phyloP scores from a whole-genome alignment of 2,329 filamentous ascomycete genomes.

The Simplicillium aogashimaense region DNA sequence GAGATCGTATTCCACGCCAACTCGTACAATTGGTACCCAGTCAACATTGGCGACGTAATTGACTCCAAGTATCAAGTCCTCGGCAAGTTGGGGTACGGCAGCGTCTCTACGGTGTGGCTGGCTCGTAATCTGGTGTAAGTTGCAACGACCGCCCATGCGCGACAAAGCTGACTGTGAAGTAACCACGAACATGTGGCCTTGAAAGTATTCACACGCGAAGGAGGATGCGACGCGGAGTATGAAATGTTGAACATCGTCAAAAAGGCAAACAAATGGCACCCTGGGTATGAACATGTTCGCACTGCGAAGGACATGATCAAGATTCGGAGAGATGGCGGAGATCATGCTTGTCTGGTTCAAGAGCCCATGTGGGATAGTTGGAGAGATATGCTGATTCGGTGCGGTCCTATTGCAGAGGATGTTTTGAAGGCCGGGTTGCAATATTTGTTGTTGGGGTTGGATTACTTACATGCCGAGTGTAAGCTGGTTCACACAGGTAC shows the following conservation, averaged over 20 bases:
- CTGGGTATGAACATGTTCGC: conserved; percentile 18
- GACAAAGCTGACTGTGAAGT: too few relatives aligned
- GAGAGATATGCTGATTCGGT: conserved; percentile 22
- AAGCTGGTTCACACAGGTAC: conserved; percentile 32
- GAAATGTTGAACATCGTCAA: too few relatives aligned
- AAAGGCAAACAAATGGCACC: conserved; percentile 1
- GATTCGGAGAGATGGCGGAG: conserved; percentile 12
- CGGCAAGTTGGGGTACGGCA: conserved; percentile 13
- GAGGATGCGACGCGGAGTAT: too few relatives aligned
- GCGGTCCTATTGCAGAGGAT: conserved; percentile 15
- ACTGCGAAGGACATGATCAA: conserved; percentile 19
- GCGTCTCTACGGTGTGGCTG: conserved; percentile 14
- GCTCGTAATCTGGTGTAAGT: conserved; percentile 12
- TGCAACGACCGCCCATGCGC: too few relatives aligned
- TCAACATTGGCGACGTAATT: conserved; percentile 11
- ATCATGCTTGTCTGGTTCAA: conserved; percentile 24
- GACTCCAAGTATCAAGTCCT: conserved; percentile 11
- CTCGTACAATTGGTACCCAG: conserved; percentile 11
- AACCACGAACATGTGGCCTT: too few relatives aligned
- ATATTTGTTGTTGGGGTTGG: conserved; percentile 23
- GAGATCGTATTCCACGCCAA: conserved; percentile 11
- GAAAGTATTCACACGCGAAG: too few relatives aligned
- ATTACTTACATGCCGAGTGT: conserved; percentile 28
- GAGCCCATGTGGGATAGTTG: conserved; percentile 28
- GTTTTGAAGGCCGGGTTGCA: conserved; percentile 23